A percentile compares a stretch with the other conserved stretches of the same genome.
Evolutionary conservation across 1,284 basidiomycete species (phyloP).

Genomic region (Vanrija pseudolonga): DNA sequence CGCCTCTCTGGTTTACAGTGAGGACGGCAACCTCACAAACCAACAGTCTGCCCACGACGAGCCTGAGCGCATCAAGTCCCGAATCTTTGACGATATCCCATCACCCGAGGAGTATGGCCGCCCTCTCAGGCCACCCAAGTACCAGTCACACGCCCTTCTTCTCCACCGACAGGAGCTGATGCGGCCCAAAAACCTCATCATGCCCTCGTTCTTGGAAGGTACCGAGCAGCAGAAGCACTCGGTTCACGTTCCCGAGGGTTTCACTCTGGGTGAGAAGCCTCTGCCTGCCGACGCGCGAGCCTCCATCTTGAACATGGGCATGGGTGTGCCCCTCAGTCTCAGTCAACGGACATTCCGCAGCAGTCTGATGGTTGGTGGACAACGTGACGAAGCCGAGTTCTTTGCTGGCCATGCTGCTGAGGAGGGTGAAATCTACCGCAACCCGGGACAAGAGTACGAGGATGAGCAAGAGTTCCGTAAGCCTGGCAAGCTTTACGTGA

Average conservation of each 20-base stretch:
- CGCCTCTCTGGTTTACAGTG: neutral
- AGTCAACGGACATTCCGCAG: conserved; percentile 41
- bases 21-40: neutral
- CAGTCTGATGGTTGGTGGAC: conserved; percentile 34
- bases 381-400: conserved; percentile 22
- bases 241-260: conserved; percentile 37
- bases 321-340: conserved; percentile 29
- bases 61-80: neutral
- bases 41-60: neutral
- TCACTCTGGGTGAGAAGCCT: conserved; percentile 41
- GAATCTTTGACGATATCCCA: conserved; percentile 30
- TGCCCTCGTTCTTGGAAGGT: conserved; percentile 37
- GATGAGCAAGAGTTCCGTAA: conserved; percentile 19
- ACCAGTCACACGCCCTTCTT: conserved; percentile 15
- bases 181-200: conserved; percentile 43
- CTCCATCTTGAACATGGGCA: conserved; percentile 26
- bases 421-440: conserved; percentile 12
- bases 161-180: conserved; percentile 28
- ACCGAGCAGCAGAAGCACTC: conserved; percentile 8
- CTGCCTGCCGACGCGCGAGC: conserved; percentile 40
- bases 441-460: conserved; percentile 22
- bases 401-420: conserved; percentile 10
- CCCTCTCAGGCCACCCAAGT: conserved; percentile 33
- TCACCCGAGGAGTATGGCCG: conserved; percentile 32
- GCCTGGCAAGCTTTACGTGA: conserved; percentile 40